A percentile compares a stretch with the other conserved stretches of the same genome.
Conservation (phyloP, 2,329 filamentous ascomycete genomes). For the Pezicula carpinea region DNA sequence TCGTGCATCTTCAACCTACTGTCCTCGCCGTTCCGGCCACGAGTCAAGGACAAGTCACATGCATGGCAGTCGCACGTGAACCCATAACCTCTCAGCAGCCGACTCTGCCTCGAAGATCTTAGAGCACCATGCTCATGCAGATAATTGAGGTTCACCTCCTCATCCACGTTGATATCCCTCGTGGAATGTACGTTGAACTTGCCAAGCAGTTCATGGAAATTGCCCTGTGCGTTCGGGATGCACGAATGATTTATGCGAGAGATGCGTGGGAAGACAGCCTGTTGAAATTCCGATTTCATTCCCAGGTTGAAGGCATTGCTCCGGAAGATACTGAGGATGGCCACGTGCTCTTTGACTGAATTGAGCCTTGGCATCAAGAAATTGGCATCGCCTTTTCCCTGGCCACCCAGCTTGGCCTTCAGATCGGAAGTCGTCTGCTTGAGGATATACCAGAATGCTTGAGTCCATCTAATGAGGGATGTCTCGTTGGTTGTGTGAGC, state of each 20-base stretch:
- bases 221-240: constrained; percentile 23
- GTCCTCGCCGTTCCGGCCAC: constrained; percentile 7
- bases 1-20: constrained; percentile 6
- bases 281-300: constrained; percentile 1
- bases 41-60: constrained; percentile 9
- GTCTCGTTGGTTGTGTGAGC: constrained; percentile 8
- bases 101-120: constrained; percentile 6
- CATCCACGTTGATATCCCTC: constrained; percentile 16
- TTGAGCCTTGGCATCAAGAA: background rate
- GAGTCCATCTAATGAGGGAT: constrained; percentile 6
- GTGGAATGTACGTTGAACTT: constrained; percentile 21
- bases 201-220: constrained; percentile 13
- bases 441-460: constrained; percentile 9
- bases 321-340: constrained; percentile 18
- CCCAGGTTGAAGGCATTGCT: constrained; percentile 21
- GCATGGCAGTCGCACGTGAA: constrained; percentile 18
- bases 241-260: constrained; percentile 24
- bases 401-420: background rate
- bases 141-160: constrained; percentile 20
- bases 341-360: constrained; percentile 11
- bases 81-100: constrained; percentile 15
- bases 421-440: background rate
- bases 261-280: constrained; percentile 17
- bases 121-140: constrained; percentile 11
- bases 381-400: background rate